Percentiles rank a stretch among this genome's conserved stretches.
Conservation (phyloP, 1,284 basidiomycete species). For the Rhodotorula glutinis region DNA sequence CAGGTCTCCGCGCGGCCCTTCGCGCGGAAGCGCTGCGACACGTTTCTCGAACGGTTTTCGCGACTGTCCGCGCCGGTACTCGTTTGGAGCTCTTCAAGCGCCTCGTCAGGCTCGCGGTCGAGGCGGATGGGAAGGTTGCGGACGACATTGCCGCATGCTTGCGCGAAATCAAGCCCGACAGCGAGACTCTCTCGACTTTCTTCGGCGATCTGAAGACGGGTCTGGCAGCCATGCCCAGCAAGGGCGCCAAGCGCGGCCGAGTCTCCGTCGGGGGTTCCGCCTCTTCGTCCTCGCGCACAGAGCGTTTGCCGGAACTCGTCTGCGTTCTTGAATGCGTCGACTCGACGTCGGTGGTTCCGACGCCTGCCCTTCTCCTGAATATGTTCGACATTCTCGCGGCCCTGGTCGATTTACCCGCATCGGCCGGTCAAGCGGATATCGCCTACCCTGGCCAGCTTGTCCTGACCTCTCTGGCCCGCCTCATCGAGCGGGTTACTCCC, state of each 20-base stretch:
- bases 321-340: slow-evolving; percentile 38
- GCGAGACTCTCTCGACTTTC: slow-evolving; percentile 33
- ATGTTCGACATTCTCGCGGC: slow-evolving; percentile 37
- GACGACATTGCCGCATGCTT: slow-evolving; percentile 29
- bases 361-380: slow-evolving; percentile 30
- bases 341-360: slow-evolving; percentile 18
- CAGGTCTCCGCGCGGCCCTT: slow-evolving; percentile 21
- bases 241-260: slow-evolving; percentile 36
- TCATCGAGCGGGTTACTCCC: slow-evolving; percentile 32
- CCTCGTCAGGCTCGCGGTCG: slow-evolving; percentile 27
- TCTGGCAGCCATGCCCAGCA: slow-evolving; percentile 17
- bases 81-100: slow-evolving; percentile 33
- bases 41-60: slow-evolving; percentile 17
- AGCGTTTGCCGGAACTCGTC: slow-evolving; percentile 37
- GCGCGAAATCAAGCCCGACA: slow-evolving; percentile 24
- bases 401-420: slow-evolving; percentile 33
- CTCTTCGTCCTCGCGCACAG: slow-evolving; percentile 9
- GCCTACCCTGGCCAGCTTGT: slow-evolving; percentile 38
- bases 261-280: slow-evolving; percentile 23
- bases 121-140: slow-evolving; percentile 21
- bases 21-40: slow-evolving; percentile 28
- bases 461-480: slow-evolving; percentile 21
- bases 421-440: slow-evolving; percentile 29
- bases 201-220: slow-evolving; percentile 26
- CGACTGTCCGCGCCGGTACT: slow-evolving; percentile 22